Conservation (phyloP, 345 rosid species). For the Iberis pinnata region DNA sequence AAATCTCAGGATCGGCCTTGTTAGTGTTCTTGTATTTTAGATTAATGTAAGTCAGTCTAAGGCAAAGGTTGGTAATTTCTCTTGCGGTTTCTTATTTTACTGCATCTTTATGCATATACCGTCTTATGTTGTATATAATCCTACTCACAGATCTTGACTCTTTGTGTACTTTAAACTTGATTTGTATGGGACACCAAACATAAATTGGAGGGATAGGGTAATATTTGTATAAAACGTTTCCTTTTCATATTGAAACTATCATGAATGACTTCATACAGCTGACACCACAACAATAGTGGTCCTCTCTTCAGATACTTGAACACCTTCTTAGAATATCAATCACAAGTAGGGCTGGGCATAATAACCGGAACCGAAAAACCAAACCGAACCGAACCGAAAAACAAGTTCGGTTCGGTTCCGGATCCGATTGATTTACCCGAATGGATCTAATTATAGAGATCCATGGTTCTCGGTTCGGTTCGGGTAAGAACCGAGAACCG, state of each 20-base stretch:
- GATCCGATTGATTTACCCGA: too few relatives aligned
- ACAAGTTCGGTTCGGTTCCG: too few relatives aligned
- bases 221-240: constrained; percentile 16
- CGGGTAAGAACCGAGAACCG: too few relatives aligned
- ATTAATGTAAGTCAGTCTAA: constrained; percentile 84
- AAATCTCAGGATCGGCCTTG: too few relatives aligned
- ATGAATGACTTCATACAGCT: constrained; percentile 91
- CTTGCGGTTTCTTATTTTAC: constrained; percentile 4
- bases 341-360: too few relatives aligned
- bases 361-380: too few relatives aligned
- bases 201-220: not conserved
- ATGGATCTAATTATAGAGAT: too few relatives aligned
- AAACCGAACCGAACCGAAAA: too few relatives aligned
- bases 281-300: constrained; percentile 65
- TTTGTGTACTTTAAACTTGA: not conserved
- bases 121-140: constrained; percentile 1
- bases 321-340: too few relatives aligned
- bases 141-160: constrained; percentile 7
- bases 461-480: too few relatives aligned
- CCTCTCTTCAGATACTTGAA: too few relatives aligned
- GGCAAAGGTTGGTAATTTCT: constrained; percentile 62
- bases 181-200: not conserved
- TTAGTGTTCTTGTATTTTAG: constrained; percentile 32
- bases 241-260: constrained; percentile 74
- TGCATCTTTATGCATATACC: not conserved